phyloP scores from a whole-genome alignment of 2,329 filamentous ascomycete species.

The Calonectria crousiana region DNA sequence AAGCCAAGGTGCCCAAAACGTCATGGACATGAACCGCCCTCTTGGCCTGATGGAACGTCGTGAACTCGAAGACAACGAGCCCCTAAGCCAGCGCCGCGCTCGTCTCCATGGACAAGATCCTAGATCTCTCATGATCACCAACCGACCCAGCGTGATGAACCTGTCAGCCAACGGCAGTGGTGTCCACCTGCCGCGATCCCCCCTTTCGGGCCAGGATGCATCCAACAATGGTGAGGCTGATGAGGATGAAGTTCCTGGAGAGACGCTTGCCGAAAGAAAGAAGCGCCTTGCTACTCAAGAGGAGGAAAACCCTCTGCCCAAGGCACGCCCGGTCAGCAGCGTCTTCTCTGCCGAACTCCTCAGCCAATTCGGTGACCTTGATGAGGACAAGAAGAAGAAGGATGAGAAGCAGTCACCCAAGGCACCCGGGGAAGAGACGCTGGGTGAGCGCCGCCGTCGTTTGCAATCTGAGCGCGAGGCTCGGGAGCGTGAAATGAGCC shows the following conservation, averaged over 20 bases:
- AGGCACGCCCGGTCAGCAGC: slow-evolving; percentile 70
- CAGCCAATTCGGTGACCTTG: slow-evolving; percentile 69
- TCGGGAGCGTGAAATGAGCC: slow-evolving; percentile 66
- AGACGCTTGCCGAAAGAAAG: slow-evolving; percentile 76
- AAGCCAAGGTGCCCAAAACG: slow-evolving; percentile 63
- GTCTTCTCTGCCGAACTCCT: slow-evolving; percentile 79
- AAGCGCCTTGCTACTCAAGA: slow-evolving; percentile 73
- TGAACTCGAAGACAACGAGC: slow-evolving; percentile 92
- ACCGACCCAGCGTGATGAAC: slow-evolving; percentile 59
- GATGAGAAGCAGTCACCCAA: slow-evolving; percentile 57
- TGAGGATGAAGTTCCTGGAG: slow-evolving; percentile 66
- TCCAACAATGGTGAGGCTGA: slow-evolving; percentile 43
- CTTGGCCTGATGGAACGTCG: slow-evolving; percentile 83
- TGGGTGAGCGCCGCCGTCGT: slow-evolving; percentile 81
- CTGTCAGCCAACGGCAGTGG: slow-evolving; percentile 48
- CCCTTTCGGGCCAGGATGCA: slow-evolving; percentile 39
- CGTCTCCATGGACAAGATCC: slow-evolving; percentile 76
- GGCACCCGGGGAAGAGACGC: slow-evolving; percentile 75
- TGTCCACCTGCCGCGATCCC: slow-evolving; percentile 31
- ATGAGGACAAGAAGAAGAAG: slow-evolving; percentile 55
- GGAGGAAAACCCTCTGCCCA: slow-evolving; percentile 61
- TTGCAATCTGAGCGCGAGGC: slow-evolving; percentile 79
- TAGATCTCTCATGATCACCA: slow-evolving; percentile 50
- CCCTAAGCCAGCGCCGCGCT: slow-evolving; percentile 81
- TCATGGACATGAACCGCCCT: slow-evolving; percentile 71